These are phyloP conservation scores for Pistacia atlantica DNA, from an alignment of 345 rosid species.

Conservation along the genomic window DNA sequence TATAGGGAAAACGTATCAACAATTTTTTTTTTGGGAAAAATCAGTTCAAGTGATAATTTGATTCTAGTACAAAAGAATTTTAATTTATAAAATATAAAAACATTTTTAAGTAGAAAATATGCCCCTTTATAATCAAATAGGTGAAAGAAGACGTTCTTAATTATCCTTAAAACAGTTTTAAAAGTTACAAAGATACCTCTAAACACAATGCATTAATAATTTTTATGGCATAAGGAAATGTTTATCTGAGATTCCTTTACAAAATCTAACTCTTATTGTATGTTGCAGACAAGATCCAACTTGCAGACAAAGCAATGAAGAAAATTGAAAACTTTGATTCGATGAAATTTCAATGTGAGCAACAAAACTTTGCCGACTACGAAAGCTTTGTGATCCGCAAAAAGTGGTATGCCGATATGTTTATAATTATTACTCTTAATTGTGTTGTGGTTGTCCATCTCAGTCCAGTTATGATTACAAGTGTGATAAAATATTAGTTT, in stretches of 20 bases:
- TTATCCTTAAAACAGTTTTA: no score
- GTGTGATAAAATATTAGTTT: neutral
- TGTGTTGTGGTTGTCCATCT: neutral
- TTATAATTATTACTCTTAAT: neutral
- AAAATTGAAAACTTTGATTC: neutral
- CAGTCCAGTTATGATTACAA: neutral
- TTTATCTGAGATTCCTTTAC: no score
- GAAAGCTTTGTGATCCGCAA: neutral
- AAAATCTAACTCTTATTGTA: neutral
- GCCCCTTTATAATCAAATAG: no score
- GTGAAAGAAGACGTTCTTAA: no score
- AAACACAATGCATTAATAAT: neutral
- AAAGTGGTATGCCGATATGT: conserved; percentile 2
- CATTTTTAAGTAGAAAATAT: no score
- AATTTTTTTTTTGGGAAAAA: no score
- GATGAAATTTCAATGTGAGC: neutral
- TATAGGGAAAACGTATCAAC: no score
- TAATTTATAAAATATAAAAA: no score
- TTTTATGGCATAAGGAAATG: no score
- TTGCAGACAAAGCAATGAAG: neutral
- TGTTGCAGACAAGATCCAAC: neutral
- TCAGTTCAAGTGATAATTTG: no score
- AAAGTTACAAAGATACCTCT: no score
- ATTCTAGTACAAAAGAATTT: no score
- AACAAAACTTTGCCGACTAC: neutral